Base-by-base conservation (phyloP, 371 early-diverging fungal species). In the Syncephalis fuscata region DNA sequence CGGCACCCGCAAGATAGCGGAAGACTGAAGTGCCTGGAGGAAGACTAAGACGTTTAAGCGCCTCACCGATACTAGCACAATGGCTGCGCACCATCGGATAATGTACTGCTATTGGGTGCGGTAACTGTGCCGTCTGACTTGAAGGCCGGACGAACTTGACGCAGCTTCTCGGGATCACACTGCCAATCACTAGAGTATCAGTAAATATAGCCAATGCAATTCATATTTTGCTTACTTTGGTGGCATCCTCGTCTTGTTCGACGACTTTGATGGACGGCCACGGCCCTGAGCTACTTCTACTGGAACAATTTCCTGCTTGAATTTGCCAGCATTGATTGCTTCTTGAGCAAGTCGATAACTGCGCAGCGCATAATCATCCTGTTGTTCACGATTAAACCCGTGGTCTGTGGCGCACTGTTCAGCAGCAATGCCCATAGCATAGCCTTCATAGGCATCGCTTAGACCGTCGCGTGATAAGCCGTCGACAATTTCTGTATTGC, bases 21-120 rank as follows among this genome's bases (percentile, higher is more conserved):
- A 91, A 95, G 53, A 94, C 55, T 25, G 38, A 16, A 1, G 16
- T 20, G 22, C 22, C 44, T 22, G 19, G 19, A 22, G 44, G 22
- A 20, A 44, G 44, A 17, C 14, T 22, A 42, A 32, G 20, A 11
- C 37, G 21, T 21, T 37, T 51, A 2, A 41, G 17, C 58, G 78
- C 80, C 52, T 73, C 66, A 45, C 80, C 78, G 41, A 79, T 69
- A 88, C 82, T 54, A 98, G 66, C 40, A 96, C 82, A 45, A 98
- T 41, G 20, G 92, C 92, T 36, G 93, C 41, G 97, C 98, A 57
- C 97, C 98, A 61, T 98, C 98, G 61, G 78, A 86, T 51, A 98
- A 65, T 4, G 89, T 83, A 48, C 87, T 86, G 36, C 96, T 78
- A 65, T 95, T 98, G 52, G 92, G 89, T 21, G 95, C 95, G 16